Evolutionary conservation across 768 basidiomycete species (phyloP).

Genomic region (Serendipita sp.): DNA sequence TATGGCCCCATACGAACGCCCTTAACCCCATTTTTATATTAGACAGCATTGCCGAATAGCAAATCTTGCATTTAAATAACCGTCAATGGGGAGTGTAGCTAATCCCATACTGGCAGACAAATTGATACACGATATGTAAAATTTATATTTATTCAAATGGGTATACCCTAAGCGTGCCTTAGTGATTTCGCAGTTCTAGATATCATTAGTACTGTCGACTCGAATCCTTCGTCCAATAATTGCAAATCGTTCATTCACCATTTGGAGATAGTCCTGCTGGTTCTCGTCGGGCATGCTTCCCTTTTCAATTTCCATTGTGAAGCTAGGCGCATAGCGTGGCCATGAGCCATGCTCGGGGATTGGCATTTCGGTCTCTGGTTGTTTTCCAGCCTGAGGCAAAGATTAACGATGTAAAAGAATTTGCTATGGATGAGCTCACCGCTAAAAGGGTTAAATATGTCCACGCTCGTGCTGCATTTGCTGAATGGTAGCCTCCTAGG

Average conservation of each 20-base stretch:
- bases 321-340: constrained; percentile 61
- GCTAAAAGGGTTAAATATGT: constrained; percentile 60
- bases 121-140: too few species aligned
- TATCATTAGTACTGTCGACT: background rate
- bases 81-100: too few species aligned
- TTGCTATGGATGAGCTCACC: constrained; percentile 27
- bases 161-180: too few species aligned
- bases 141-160: too few species aligned
- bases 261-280: constrained; percentile 30
- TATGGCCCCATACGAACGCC: too few species aligned
- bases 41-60: too few species aligned
- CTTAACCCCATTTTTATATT: too few species aligned
- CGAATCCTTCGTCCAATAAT: background rate
- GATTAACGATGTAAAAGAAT: background rate
- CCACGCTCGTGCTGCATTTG: constrained; percentile 82
- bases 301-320: constrained; percentile 56
- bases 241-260: constrained; percentile 10
- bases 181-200: too few species aligned
- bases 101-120: too few species aligned
- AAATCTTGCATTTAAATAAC: too few species aligned
- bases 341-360: constrained; percentile 69
- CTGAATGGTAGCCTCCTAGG: constrained; percentile 64
- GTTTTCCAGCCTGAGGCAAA: constrained; percentile 32
- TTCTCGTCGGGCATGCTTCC: constrained; percentile 68
- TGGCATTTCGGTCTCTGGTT: constrained; percentile 38